Conservation (phyloP, 768 basidiomycete genomes). For the Lanmaoa pseudosensibilis region DNA sequence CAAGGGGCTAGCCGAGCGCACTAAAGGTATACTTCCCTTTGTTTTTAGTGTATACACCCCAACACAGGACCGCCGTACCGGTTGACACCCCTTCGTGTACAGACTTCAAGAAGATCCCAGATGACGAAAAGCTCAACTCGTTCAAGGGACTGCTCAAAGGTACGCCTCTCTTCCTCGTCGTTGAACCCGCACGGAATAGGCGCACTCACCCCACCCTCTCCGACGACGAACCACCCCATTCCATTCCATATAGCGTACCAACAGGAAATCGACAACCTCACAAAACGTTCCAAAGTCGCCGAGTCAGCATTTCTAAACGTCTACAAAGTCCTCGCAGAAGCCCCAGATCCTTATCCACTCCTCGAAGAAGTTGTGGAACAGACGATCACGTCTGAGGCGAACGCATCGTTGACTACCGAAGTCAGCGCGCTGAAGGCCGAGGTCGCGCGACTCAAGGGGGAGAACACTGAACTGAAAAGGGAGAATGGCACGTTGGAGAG, state of each 20-base stretch:
- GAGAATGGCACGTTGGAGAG: constrained; percentile 66
- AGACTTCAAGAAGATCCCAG: constrained; percentile 97
- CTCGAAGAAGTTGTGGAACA: constrained; percentile 96
- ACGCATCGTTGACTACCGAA: constrained; percentile 49
- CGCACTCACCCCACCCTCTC: no score
- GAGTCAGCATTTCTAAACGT: constrained; percentile 97
- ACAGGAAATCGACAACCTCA: constrained; percentile 93
- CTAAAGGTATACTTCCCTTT: constrained; percentile 62
- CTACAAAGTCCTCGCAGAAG: constrained; percentile 95
- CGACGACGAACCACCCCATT: background rate
- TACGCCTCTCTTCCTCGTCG: constrained; percentile 30
- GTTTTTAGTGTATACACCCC: background rate
- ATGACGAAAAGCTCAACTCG: constrained; percentile 80
- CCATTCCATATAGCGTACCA: constrained; percentile 73
- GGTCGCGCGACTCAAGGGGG: constrained; percentile 68
- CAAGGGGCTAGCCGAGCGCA: constrained; percentile 92
- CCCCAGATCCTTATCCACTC: constrained; percentile 95
- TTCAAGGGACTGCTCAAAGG: constrained; percentile 92
- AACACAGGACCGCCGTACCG: background rate
- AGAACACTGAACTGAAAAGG: constrained; percentile 79
- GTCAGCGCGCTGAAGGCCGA: constrained; percentile 75
- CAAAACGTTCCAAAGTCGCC: constrained; percentile 85
- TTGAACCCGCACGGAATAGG: background rate
- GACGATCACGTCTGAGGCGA: constrained; percentile 67
- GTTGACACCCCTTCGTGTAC: background rate